Conservation (phyloP, 352 stramenopile species). For the Globisporangium cylindrosporum region DNA sequence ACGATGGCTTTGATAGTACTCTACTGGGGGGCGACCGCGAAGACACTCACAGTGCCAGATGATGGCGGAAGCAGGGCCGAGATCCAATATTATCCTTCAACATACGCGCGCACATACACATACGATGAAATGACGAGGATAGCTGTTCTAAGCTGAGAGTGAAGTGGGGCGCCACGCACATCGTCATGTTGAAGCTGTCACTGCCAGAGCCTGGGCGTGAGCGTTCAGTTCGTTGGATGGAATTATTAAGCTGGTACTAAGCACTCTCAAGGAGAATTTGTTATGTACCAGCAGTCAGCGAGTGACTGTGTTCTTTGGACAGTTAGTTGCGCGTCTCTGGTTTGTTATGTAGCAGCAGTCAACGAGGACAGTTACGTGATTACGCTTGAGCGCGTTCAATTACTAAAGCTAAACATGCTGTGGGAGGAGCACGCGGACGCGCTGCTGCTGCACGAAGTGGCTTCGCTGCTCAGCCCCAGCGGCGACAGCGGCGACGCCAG, state of each 20-base stretch:
- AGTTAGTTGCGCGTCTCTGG: no score
- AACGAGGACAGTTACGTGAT: not conserved
- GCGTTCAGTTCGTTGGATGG: not conserved
- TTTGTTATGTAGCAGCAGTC: not conserved
- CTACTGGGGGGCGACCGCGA: not conserved
- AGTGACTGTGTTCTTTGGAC: no score
- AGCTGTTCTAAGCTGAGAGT: no score
- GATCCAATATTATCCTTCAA: no score
- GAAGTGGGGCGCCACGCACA: no score
- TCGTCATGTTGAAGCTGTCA: not conserved
- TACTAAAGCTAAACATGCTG: not conserved
- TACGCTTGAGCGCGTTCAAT: not conserved
- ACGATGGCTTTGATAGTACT: not conserved
- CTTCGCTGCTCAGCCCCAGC: slow-evolving; percentile 7
- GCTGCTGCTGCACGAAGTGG: slow-evolving; percentile 10
- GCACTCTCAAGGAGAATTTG: no score
- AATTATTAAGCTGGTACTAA: not conserved
- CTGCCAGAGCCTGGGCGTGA: not conserved
- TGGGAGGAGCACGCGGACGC: slow-evolving; percentile 2
- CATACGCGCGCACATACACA: no score
- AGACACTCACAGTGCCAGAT: not conserved
- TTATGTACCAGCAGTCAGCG: no score
- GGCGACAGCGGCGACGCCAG: no score
- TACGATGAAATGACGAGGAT: no score
- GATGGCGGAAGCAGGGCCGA: no score